Conservation (phyloP, 2,329 filamentous ascomycete species). For the Dothistroma pini region DNA sequence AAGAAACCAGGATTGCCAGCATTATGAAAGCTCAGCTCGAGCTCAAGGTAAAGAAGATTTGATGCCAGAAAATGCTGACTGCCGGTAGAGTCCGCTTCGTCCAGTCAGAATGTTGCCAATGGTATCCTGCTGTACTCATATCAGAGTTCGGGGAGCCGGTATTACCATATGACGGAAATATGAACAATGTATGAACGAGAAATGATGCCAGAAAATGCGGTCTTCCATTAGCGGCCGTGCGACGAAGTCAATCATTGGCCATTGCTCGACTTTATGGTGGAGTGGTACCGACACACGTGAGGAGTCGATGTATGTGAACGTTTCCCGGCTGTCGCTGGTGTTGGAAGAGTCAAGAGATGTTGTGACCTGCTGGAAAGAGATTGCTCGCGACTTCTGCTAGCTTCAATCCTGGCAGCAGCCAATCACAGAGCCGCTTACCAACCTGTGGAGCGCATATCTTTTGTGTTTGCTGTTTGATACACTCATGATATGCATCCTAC, state of each 20-base stretch:
- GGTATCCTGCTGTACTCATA: background rate
- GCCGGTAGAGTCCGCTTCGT: background rate
- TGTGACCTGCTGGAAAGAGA: too few relatives aligned
- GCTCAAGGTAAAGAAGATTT: background rate
- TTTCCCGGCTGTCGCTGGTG: background rate
- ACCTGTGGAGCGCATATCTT: too few relatives aligned
- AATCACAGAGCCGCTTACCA: too few relatives aligned
- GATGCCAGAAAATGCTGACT: background rate
- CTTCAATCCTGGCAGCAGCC: too few relatives aligned
- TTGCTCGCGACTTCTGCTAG: too few relatives aligned
- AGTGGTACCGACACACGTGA: background rate
- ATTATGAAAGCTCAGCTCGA: background rate
- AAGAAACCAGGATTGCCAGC: too few relatives aligned
- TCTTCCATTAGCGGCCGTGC: background rate
- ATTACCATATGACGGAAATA: background rate
- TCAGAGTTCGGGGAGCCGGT: background rate
- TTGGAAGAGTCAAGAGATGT: background rate
- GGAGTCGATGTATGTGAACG: too few relatives aligned
- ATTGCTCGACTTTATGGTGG: background rate
- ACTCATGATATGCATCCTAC: too few relatives aligned
- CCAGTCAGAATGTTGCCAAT: background rate
- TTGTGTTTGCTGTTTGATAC: too few relatives aligned
- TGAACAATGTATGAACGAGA: background rate
- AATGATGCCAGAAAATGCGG: conserved; percentile 1
- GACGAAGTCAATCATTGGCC: background rate